A percentile compares a stretch with the other conserved stretches of the same genome.
Evolutionary conservation across 2,329 filamentous ascomycete genomes (phyloP).

Genomic region (Nakataea oryzae): DNA sequence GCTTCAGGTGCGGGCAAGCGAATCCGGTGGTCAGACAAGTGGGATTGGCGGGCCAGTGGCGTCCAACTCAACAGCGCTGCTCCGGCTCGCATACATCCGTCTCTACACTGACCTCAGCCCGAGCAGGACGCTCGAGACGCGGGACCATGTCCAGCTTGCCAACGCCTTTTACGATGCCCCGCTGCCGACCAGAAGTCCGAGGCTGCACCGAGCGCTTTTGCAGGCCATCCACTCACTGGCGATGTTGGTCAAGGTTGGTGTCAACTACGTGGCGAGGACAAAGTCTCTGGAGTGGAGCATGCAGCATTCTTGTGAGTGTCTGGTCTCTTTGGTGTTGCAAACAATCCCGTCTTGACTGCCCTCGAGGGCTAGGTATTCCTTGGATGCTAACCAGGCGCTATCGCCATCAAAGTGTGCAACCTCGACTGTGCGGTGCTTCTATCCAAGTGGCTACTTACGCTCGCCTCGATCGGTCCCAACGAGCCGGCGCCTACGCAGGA

Average conservation of each 20-base stretch:
- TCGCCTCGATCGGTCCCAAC: slow-evolving; percentile 37
- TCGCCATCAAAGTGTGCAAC: slow-evolving; percentile 37
- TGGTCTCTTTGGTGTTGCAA: not conserved
- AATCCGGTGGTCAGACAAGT: slow-evolving; percentile 24
- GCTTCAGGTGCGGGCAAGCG: slow-evolving; percentile 38
- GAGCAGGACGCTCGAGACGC: slow-evolving; percentile 51
- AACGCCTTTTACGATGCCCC: slow-evolving; percentile 48
- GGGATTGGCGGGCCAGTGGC: slow-evolving; percentile 43
- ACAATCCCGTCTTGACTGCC: not conserved
- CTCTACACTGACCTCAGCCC: slow-evolving; percentile 56
- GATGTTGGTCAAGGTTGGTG: slow-evolving; percentile 53
- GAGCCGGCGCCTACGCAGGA: slow-evolving; percentile 39
- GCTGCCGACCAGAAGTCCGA: slow-evolving; percentile 45
- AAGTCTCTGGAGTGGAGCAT: slow-evolving; percentile 55
- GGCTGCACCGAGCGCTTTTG: slow-evolving; percentile 52
- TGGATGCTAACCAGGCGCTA: not conserved
- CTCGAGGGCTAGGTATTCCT: slow-evolving; percentile 4
- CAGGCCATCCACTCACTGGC: slow-evolving; percentile 60
- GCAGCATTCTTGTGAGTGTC: slow-evolving; percentile 44
- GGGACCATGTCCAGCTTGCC: slow-evolving; percentile 52
- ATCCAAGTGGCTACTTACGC: slow-evolving; percentile 49
- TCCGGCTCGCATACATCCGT: slow-evolving; percentile 52
- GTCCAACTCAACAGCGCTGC: slow-evolving; percentile 53
- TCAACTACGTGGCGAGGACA: slow-evolving; percentile 51
- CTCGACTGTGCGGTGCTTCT: slow-evolving; percentile 51